Evolutionary conservation across 2,329 filamentous ascomycete genomes (phyloP).

Genomic region (Trichoderma koningiopsis): DNA sequence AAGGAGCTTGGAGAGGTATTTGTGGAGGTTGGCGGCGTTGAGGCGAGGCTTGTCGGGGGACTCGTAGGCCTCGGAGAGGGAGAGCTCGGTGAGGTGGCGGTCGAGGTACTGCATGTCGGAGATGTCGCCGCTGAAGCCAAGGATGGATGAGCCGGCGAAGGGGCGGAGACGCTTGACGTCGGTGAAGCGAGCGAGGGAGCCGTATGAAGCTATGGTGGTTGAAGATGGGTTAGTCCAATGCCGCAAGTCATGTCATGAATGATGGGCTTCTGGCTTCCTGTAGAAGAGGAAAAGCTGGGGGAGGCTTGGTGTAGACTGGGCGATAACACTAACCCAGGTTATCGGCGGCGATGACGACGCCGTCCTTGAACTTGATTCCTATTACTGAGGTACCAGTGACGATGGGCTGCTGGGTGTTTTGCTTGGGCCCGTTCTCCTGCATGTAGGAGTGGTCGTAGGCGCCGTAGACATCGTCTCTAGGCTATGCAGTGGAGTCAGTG

Average conservation of each 20-base stretch:
- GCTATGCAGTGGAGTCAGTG: constrained; percentile 54
- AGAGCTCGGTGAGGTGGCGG: constrained; percentile 79
- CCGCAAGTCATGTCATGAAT: neutral
- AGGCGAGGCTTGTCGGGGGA: constrained; percentile 53
- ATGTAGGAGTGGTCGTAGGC: constrained; percentile 88
- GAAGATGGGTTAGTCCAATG: neutral
- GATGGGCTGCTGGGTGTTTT: constrained; percentile 88
- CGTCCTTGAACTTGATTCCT: constrained; percentile 92
- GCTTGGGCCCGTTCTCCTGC: constrained; percentile 68
- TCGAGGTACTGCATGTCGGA: constrained; percentile 99
- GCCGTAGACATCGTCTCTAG: constrained; percentile 95
- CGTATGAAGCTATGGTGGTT: constrained; percentile 78
- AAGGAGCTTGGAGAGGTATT: constrained; percentile 92
- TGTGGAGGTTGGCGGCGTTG: constrained; percentile 92
- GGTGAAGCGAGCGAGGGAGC: constrained; percentile 93
- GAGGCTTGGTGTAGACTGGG: neutral
- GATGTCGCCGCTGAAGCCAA: constrained; percentile 96
- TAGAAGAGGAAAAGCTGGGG: neutral
- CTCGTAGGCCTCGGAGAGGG: constrained; percentile 85
- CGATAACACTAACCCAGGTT: constrained; percentile 71
- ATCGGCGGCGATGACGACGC: constrained; percentile 94
- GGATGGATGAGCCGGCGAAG: constrained; percentile 80
- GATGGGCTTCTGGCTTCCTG: neutral
- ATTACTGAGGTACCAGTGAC: constrained; percentile 97
- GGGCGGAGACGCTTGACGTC: constrained; percentile 92